Percentiles rank a stretch among this genome's conserved stretches.
phyloP scores from a whole-genome alignment of 768 basidiomycete genomes.

The Plicaturopsis crispa region DNA sequence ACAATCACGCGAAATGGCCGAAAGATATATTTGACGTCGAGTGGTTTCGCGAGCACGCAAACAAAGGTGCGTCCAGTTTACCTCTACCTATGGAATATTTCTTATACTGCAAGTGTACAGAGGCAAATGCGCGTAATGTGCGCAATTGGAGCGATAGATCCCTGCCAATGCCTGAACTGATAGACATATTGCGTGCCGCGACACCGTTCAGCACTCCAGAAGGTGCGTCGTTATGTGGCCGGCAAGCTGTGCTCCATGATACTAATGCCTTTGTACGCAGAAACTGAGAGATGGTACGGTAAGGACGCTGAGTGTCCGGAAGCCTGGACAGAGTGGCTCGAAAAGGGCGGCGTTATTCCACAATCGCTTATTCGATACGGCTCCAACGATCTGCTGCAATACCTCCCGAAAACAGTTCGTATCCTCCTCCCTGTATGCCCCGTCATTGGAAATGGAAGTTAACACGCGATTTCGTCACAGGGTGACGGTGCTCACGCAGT shows the following conservation, averaged over 20 bases:
- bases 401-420: conserved; percentile 46
- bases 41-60: conserved; percentile 36
- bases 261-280: conserved; percentile 23
- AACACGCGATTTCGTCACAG: no score
- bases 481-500: conserved; percentile 35
- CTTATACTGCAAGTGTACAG: conserved; percentile 24
- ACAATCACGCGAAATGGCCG: conserved; percentile 50
- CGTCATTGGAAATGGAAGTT: no score
- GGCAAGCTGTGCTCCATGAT: neutral
- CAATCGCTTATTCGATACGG: conserved; percentile 41
- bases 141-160: conserved; percentile 45
- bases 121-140: conserved; percentile 56
- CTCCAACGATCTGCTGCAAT: conserved; percentile 47
- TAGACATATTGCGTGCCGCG: conserved; percentile 32
- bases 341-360: conserved; percentile 40
- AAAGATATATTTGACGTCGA: conserved; percentile 44
- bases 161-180: conserved; percentile 46
- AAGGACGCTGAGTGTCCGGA: conserved; percentile 70
- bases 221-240: conserved; percentile 23
- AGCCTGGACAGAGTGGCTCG: conserved; percentile 59
- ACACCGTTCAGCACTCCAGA: conserved; percentile 25
- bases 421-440: no score
- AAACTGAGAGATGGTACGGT: conserved; percentile 60
- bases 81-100: no score
- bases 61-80: conserved; percentile 14